phyloP scores from a whole-genome alignment of 208 protist genomes.

The Naegleria lovaniensis region DNA sequence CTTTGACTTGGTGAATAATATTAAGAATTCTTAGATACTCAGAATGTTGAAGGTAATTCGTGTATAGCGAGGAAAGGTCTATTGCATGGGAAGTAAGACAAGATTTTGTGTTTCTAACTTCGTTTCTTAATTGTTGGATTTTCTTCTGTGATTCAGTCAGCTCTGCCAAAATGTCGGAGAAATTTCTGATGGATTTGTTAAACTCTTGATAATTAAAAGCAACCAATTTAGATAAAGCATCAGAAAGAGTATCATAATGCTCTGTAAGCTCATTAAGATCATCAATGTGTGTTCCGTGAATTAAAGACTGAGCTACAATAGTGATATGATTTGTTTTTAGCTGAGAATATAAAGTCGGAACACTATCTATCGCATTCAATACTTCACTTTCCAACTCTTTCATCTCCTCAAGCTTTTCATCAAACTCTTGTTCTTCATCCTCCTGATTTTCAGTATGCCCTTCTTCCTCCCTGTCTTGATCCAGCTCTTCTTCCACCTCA shows the following conservation, averaged over 20 bases:
- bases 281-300: background rate
- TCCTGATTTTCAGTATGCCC: background rate
- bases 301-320: background rate
- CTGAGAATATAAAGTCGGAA: background rate
- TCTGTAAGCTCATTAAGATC: background rate
- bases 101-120: background rate
- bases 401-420: background rate
- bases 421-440: background rate
- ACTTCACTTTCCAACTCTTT: background rate
- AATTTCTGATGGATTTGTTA: slow-evolving; percentile 18
- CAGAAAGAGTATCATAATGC: background rate
- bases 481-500: background rate
- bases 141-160: background rate
- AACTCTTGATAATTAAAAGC: background rate
- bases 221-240: background rate
- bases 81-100: background rate
- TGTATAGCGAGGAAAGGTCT: background rate
- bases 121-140: background rate
- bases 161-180: background rate
- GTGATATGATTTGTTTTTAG: background rate
- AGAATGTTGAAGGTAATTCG: slow-evolving; percentile 8
- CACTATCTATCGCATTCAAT: background rate
- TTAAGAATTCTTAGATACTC: slow-evolving; percentile 24
- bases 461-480: background rate
- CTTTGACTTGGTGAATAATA: background rate